Evolutionary conservation across 2,329 filamentous ascomycete species (phyloP), one percentile per base, ranked within the genome.

Genomic region (Ceratocystis cacaofunesta): DNA sequence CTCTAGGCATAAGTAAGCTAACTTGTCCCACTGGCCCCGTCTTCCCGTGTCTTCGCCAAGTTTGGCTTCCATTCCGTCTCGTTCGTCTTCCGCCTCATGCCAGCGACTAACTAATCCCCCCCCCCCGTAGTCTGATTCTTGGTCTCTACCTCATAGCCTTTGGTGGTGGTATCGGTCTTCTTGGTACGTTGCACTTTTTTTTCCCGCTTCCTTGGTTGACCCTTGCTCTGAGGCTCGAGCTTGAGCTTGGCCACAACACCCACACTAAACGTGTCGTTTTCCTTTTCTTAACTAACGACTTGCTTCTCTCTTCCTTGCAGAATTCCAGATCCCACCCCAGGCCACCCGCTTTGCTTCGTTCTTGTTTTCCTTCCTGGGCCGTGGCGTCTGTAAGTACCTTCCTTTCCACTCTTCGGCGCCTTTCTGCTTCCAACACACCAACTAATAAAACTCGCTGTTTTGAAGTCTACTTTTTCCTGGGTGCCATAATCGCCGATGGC

Each of bases 361-460:
- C 81, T 86, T 97, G 77, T 97, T 97, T 81, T 95, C 90, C 66
- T 97, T 99, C 82, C 78, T 97, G 71, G 94, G 94, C 68, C 91
- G 94, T 74, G 94, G 94, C 77, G 81, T 90, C 75, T 97, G 92
- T 96, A 85, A 78, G 90, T 85, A 17, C 46, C 5, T 15, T 12
- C 44, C 30, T 65, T 60, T 61, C 22, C 15, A 19, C 36, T 15
- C 10, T 41, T 48, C 46, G 1, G n/a, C n/a, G 17, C 25, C 22
- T 30, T 8, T 22, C 1, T 19, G n/a, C n/a, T 19, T 28, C 5
- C 2, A n/a, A 8, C 22, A 64, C 63, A 58, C 70, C 68, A 30
- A 67, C 52, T 15, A 41, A 66, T 61, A 52, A 43, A 17, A 22
- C 46, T 10, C 46, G n/a, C 46, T 25, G 41, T 25, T 30, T 25